Evolutionary conservation across 768 basidiomycete genomes (phyloP), one percentile per base, ranked within the genome.

Genomic region (Agaricus blazei): DNA sequence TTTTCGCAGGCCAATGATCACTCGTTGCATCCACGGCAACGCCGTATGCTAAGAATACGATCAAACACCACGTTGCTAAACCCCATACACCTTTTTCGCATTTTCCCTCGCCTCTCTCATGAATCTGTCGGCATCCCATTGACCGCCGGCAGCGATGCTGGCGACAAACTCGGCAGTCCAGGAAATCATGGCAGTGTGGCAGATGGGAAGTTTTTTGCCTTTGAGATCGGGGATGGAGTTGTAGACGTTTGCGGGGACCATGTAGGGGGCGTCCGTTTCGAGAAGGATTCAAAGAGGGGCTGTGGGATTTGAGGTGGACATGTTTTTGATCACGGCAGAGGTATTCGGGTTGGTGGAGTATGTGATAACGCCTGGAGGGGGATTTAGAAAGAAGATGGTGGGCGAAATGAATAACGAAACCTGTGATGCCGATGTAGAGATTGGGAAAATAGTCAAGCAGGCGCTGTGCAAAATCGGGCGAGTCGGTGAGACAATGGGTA

Each of bases 241-340:
- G 63, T 90, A 90, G 15, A 93, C 66, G 56, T 88, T 93, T 0
- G 81, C 73, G 0, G 92, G 92, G 0, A 87, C 77, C 92, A 94
- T 93, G 71, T 79, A 94, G 0, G 92, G 92, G 3, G 90, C 90
- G 60, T 94, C 92, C 0, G 92, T 92, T 68, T 94, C 92, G 2
- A 93, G 75, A 0, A 93, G 67, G 46, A 86, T 81, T 40, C 81
- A 75, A 2, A 77, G 66, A 3, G 68, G 66, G 9, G 62, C 26
- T 7, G 46, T 31, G 38, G 49, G 11, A 43, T 42, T 19, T 19
- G 19, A 19, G 19, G 19, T 19, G 19, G 19, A 19, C 74, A 88
- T 76, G 38, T 79, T 73, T 2, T 77, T 79, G n/a, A 93, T 73
- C 49, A 89, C 79, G 1, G 73, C 69, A 9, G 87, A 71, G 0